These are phyloP conservation scores for Wickerhamomyces hampshirensis DNA, from an alignment of 805 yeast genomes.

Conservation along the genomic window DNA sequence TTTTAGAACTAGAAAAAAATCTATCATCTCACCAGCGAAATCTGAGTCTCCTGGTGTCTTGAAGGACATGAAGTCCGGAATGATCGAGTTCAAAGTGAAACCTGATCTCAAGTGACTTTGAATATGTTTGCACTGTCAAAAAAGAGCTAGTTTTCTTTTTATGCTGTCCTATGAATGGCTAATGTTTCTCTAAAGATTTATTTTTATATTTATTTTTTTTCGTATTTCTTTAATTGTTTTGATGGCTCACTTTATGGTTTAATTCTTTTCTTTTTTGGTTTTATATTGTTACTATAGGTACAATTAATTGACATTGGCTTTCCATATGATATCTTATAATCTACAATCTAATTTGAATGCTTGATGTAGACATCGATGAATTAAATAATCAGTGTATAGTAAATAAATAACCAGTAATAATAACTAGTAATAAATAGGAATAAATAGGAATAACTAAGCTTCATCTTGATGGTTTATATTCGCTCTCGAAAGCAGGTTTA, in stretches of 20 bases:
- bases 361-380: background rate
- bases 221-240: background rate
- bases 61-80: conserved; percentile 16
- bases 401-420: conserved; percentile 3
- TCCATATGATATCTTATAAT: no score
- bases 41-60: conserved; percentile 3
- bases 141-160: no score
- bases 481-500: conserved; percentile 20
- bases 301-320: background rate
- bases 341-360: no score
- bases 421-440: background rate
- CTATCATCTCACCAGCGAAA: conserved; percentile 1
- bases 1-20: conserved; percentile 2
- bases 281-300: background rate
- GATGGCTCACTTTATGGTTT: background rate
- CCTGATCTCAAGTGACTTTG: no score
- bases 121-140: no score
- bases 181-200: background rate
- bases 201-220: no score
- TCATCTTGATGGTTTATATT: conserved; percentile 13
- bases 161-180: background rate
- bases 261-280: background rate
- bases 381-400: background rate
- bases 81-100: conserved; percentile 14
- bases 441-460: background rate